Percentiles rank a stretch among this genome's conserved stretches.
Conservation (phyloP, 768 basidiomycete genomes). For the Gelatoporia subvermispora region DNA sequence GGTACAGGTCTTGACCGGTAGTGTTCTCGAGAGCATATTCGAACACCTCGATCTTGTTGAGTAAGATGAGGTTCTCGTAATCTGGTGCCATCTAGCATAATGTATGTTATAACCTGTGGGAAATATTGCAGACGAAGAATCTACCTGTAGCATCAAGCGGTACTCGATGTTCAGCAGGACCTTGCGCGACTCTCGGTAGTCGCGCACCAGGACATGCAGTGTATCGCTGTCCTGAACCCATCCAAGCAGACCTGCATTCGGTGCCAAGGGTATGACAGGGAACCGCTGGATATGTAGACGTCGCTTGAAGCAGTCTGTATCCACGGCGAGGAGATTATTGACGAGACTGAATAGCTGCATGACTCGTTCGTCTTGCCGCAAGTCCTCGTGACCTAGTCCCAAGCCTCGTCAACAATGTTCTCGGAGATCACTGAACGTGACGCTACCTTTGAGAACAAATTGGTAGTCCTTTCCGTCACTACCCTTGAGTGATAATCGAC, state of each 20-base stretch:
- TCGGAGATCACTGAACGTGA: conserved; percentile 1
- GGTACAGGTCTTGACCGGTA: conserved; percentile 95
- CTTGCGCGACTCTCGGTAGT: conserved; percentile 94
- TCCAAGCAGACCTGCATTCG: conserved; percentile 89
- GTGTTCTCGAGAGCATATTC: conserved; percentile 98
- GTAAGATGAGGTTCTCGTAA: conserved; percentile 87
- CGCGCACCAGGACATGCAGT: conserved; percentile 90
- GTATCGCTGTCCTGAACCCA: conserved; percentile 98
- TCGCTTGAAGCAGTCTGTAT: conserved; percentile 93
- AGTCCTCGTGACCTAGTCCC: conserved; percentile 85
- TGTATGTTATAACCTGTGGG: conserved; percentile 10
- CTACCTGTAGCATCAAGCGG: conserved; percentile 93
- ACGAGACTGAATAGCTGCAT: conserved; percentile 99
- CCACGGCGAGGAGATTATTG: conserved; percentile 88
- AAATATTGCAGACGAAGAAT: not conserved
- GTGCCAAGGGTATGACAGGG: conserved; percentile 91
- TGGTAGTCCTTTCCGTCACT: conserved; percentile 92
- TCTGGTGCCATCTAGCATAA: conserved; percentile 90
- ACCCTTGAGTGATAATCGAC: conserved; percentile 81
- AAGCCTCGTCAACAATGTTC: not conserved
- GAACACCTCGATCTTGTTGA: conserved; percentile 99
- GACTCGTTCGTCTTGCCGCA: conserved; percentile 97
- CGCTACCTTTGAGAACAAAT: conserved; percentile 88
- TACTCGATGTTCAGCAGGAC: conserved; percentile 97
- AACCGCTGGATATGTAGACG: conserved; percentile 92